phyloP scores from a whole-genome alignment of 1,284 basidiomycete genomes.

The Cryptococcus sp. region DNA sequence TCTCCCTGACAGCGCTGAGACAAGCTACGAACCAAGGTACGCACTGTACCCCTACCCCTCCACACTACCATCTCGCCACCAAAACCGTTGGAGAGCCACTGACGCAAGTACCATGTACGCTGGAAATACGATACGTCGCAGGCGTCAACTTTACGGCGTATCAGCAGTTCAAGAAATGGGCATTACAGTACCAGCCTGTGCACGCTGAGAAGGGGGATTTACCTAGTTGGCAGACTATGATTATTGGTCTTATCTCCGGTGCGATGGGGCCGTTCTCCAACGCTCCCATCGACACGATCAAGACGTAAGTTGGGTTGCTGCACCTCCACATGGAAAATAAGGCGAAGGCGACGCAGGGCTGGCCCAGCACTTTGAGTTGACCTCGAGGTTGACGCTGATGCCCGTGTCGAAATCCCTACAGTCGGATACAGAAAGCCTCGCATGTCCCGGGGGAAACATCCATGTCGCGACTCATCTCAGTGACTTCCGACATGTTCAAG shows the following conservation, averaged over 20 bases:
- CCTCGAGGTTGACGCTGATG: not conserved
- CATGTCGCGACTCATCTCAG: conserved; percentile 68
- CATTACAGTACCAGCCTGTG: conserved; percentile 75
- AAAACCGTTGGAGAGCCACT: not conserved
- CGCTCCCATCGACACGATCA: conserved; percentile 96
- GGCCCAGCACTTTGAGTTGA: not conserved
- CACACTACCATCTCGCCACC: not conserved
- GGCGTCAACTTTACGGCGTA: conserved; percentile 99
- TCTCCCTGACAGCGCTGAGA: conserved; percentile 86
- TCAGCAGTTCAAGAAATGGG: conserved; percentile 89
- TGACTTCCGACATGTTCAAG: conserved; percentile 89
- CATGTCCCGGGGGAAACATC: conserved; percentile 77
- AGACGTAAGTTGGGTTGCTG: conserved; percentile 61
- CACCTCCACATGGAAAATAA: not conserved
- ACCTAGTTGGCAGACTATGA: conserved; percentile 92
- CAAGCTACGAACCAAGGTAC: conserved; percentile 98
- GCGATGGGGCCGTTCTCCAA: conserved; percentile 98
- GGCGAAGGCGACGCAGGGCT: too few species aligned
- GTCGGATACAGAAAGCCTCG: conserved; percentile 73
- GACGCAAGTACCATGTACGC: not conserved
- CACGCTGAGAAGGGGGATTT: conserved; percentile 61
- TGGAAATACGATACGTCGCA: too few species aligned
- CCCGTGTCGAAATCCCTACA: conserved; percentile 9
- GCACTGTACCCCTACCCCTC: conserved; percentile 18
- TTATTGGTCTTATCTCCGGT: conserved; percentile 92